A percentile compares a stretch with the other conserved stretches of the same genome.
Evolutionary conservation across 495 filamentous ascomycete species (phyloP).

Genomic region (Cercophora samala): DNA sequence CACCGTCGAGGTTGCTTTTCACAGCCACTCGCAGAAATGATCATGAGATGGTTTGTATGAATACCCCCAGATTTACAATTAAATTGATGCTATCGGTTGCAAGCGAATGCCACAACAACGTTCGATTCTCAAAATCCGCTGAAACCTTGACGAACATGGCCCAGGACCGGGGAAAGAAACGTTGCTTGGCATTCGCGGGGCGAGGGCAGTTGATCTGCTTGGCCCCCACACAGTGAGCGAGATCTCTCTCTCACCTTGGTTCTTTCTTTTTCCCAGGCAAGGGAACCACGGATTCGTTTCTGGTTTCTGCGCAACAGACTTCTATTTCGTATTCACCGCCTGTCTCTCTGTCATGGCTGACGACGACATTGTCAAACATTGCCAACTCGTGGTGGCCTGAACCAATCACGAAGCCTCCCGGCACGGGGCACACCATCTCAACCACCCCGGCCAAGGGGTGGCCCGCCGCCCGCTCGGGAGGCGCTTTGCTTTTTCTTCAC

Average conservation of each 20-base stretch:
- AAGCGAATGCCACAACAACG: background rate
- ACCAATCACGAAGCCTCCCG: slow-evolving; percentile 5
- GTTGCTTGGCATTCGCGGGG: slow-evolving; percentile 6
- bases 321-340: slow-evolving; percentile 3
- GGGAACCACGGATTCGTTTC: background rate
- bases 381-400: background rate
- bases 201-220: background rate
- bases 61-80: background rate
- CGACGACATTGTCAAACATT: slow-evolving; percentile 1
- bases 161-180: background rate
- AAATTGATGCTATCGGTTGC: background rate
- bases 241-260: background rate
- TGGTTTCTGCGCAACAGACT: background rate
- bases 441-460: background rate
- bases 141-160: background rate
- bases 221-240: background rate
- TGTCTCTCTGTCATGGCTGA: background rate
- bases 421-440: slow-evolving; percentile 1
- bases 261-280: background rate
- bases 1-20: too few species aligned
- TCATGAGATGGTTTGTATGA: background rate
- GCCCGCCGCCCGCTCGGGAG: background rate
- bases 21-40: background rate
- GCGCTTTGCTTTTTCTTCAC: background rate
- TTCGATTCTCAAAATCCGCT: background rate